These are phyloP conservation scores for Fusarium sp. DNA, from an alignment of 2,329 filamentous ascomycete genomes.

Conservation along the genomic window DNA sequence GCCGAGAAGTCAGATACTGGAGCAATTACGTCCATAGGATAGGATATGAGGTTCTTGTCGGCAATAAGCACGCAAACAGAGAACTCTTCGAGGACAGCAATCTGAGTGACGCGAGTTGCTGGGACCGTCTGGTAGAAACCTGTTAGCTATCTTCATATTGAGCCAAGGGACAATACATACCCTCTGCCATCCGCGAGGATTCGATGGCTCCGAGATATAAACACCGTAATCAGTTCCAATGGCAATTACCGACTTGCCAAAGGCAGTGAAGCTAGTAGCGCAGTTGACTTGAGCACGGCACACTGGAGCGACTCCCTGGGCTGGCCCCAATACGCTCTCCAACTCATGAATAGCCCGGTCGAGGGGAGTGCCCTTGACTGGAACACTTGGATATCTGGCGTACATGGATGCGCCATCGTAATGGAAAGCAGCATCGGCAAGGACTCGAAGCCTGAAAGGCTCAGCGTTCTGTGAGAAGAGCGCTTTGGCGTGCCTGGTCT, in stretches of 20 bases:
- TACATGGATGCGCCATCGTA: conserved; percentile 74
- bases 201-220: conserved; percentile 87
- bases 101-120: conserved; percentile 84
- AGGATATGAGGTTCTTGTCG: conserved; percentile 91
- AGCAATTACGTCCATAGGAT: conserved; percentile 88
- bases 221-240: conserved; percentile 97
- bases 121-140: conserved; percentile 73
- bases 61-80: conserved; percentile 91
- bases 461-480: conserved; percentile 94
- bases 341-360: conserved; percentile 92
- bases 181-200: conserved; percentile 90
- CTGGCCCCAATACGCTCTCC: conserved; percentile 79
- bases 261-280: conserved; percentile 87
- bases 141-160: conserved; percentile 34
- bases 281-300: conserved; percentile 92
- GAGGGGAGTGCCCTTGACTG: conserved; percentile 90
- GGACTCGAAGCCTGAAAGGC: conserved; percentile 90
- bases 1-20: conserved; percentile 72
- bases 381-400: conserved; percentile 73
- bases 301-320: conserved; percentile 78
- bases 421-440: conserved; percentile 92
- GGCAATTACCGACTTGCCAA: conserved; percentile 87
- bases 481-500: conserved; percentile 90
- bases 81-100: conserved; percentile 95
- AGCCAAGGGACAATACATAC: conserved; percentile 65